Evolutionary conservation across 495 filamentous ascomycete genomes (phyloP), one percentile per base, ranked within the genome.

Genomic region (Pyronema omphalodes): DNA sequence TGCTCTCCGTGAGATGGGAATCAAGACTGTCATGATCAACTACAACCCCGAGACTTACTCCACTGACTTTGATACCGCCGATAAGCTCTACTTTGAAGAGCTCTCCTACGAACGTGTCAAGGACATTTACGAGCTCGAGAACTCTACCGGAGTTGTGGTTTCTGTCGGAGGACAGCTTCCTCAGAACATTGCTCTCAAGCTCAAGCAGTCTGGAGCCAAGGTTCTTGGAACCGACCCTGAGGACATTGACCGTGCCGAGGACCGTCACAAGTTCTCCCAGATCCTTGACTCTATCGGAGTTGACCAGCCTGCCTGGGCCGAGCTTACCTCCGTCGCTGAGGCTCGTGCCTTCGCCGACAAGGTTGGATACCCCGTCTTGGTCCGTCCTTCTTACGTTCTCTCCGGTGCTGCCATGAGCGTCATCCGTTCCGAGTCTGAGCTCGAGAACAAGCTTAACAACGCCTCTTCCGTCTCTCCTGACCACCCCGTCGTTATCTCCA

Each of bases 21-120:
- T 94, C 76, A 94, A 94, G 77, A 98, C 89, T 15, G 82, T 93
- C 53, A 93, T 98, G 87, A 93, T 98, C 68, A 98, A 96, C 67
- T 88, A 82, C 67, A 91, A 93, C 67, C 88, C 88, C 0, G 88
- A 94, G 68, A 95, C 88, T 12, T 82, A 80, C 58, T 76, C 71
- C 50, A 96, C 91, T 45, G 89, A 96, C 70, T 93, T 84, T 67
- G 89, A 96, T 64, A 82, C 80, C 8, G 85, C 91, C n/a, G 91
- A 95, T 60, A 88, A 81, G 62, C 76, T 96, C 19, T 96, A 96
- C 70, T 96, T 96, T 62, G 89, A 96, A 67, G 89, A 96, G 71
- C 72, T 96, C 51, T 89, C 84, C 72, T 96, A 95, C 65, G 89
- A 96, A 72, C 80, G 87, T 62, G 88, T 94, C 37, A 94, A 94